Base-by-base conservation (phyloP, 2,329 filamentous ascomycete species). In the Dendryphion nanum region DNA sequence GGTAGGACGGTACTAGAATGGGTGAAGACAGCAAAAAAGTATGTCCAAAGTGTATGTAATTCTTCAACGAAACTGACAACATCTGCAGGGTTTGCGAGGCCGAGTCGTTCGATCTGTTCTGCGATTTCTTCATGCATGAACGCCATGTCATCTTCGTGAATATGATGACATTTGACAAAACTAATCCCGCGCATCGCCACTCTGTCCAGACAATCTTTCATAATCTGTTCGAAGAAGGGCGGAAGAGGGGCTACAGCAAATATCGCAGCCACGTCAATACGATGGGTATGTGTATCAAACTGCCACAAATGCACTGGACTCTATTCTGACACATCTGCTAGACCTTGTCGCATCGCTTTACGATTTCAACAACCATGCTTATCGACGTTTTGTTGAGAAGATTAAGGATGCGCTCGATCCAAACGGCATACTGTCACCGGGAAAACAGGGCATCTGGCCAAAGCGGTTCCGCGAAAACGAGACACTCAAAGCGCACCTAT, bases 61-160 rank as follows among this genome's bases (percentile, higher is more conserved):
- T 18, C 19, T 15, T 21, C 18, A 20, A 31, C 12, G 6, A 4
- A 20, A 7, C 15, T 33, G 18, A 10, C 16, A 24, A 2, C 4
- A 4, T n/a, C 13, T n/a, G 16, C 18, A 51, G 48, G 31, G 59
- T 71, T n/a, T 71, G 66, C 38, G 68, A 71, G 40, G 57, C 57
- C 6, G 59, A 71, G 19, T 61, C 60, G 0, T 68, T 72, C 34
- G 72, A 75, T 42, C 49, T 72, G 16, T 63, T 70, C 42, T 70
- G 68, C 42, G 72, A 74, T 40, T 73, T 73, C 53, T 73, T 73
- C 55, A 71, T 75, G 68, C 65, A 72, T 33, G 69, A 73, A 42
- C 57, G 69, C 1, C 69, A 73, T 32, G 66, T 71, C 6, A 68
- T 74, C 21, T 66, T 72, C 30, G 69, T 73, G 43, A 72, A 71